These are phyloP conservation scores for Arthroderma uncinatum DNA, from an alignment of 2,329 filamentous ascomycete genomes.

Conservation along the genomic window DNA sequence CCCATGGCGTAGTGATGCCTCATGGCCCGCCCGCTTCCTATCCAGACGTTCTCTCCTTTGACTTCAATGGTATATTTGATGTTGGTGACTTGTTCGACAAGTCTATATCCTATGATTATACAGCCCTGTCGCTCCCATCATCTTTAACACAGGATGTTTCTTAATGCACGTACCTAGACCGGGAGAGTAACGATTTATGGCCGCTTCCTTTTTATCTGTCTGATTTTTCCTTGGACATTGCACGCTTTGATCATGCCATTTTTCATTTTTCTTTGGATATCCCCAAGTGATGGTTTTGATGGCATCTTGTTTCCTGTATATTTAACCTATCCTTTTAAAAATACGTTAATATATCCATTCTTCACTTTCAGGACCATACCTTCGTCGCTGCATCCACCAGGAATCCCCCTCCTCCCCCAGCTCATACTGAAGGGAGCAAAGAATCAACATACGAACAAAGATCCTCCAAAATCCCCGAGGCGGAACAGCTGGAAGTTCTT, in stretches of 20 bases:
- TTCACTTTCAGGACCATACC: neutral
- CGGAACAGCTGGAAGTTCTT: neutral
- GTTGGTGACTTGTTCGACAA: conserved; percentile 3
- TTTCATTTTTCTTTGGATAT: neutral
- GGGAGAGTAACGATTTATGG: neutral
- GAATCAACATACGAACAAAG: neutral
- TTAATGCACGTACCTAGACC: neutral
- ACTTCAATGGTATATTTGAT: conserved; percentile 1
- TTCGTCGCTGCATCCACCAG: neutral
- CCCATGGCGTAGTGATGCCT: neutral
- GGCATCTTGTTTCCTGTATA: neutral
- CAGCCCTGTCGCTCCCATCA: neutral
- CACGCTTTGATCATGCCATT: neutral
- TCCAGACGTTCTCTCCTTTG: neutral
- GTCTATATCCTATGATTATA: conserved; percentile 1
- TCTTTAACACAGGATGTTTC: neutral
- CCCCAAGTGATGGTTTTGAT: neutral
- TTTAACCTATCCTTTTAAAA: neutral
- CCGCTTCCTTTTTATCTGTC: neutral
- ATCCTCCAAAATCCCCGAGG: neutral
- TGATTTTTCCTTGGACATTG: no score
- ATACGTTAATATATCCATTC: neutral
- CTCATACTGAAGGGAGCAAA: neutral
- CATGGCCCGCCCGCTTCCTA: neutral
- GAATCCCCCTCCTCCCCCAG: neutral